Base-by-base conservation (phyloP, 2,329 filamentous ascomycete genomes). In the Epichloe festucae region DNA sequence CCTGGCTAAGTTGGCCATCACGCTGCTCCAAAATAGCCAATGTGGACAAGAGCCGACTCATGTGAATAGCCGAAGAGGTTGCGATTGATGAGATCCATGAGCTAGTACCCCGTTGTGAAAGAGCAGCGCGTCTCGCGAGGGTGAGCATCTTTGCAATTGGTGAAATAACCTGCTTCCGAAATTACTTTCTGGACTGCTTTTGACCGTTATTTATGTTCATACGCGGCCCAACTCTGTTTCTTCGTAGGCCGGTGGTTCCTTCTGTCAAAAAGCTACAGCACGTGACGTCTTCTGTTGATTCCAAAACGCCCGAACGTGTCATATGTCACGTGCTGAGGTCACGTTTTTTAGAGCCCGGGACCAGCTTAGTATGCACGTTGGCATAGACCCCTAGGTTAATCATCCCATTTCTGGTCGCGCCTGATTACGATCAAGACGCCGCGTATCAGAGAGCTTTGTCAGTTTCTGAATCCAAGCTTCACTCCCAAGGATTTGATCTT, bases 11-110 rank as follows among this genome's bases (percentile, higher is more conserved):
- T 71, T 89, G 84, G 55, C 93, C 93, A 62, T 95, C 86, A 62
- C 84, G 82, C 71, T 97, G 93, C 72, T 98, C 93, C 55, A 98
- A 80, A 50, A 98, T 75, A 45, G 91, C 91, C 52, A 98, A 79
- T 38, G 90, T 93, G 48, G 90, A 96, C 53, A 94, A 77, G 59
- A 52, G 31, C 17, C 45, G 55, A 39, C 35, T 44, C 40, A 39
- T 45, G 45, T 11, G 35, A 43, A 19, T 14, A 21, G 36, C 17
- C 27, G 35, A 17, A 31, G 17, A 34, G 17, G 31, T 40, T 7
- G 47, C 31, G 23, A n/a, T 44, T 14, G 48, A 38, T 14, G 23
- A 46, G 21, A 21, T 17, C 14, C 38, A 12, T 19, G n/a, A 17
- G 14, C n/a, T 46, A 34, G 35, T 15, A 21, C 21, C 11, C 27